Percentiles rank a stretch among this genome's conserved stretches.
phyloP scores from a whole-genome alignment of 495 filamentous ascomycete genomes.

The Wilcoxina mikolae region DNA sequence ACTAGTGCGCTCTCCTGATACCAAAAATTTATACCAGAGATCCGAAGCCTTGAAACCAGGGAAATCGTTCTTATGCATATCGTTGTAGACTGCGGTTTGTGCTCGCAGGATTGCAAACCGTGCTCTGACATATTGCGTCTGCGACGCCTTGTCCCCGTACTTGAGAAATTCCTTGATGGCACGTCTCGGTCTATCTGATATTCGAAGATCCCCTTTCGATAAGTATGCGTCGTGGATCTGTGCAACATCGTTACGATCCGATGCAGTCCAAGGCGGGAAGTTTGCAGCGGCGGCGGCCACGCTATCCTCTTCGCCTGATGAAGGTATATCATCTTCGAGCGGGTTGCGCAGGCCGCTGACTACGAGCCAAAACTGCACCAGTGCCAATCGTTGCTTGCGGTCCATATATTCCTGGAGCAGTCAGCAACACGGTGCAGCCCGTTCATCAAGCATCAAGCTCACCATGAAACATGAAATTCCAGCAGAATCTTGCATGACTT shows the following conservation, averaged over 20 bases:
- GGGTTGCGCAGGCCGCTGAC: slow-evolving; percentile 96
- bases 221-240: slow-evolving; percentile 87
- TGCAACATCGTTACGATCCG: slow-evolving; percentile 71
- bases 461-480: slow-evolving; percentile 92
- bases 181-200: slow-evolving; percentile 49
- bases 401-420: slow-evolving; percentile 75
- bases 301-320: slow-evolving; percentile 46
- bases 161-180: slow-evolving; percentile 63
- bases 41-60: slow-evolving; percentile 81
- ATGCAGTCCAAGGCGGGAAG: slow-evolving; percentile 57
- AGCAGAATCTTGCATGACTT: slow-evolving; percentile 73
- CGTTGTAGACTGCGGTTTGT: slow-evolving; percentile 68
- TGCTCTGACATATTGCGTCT: slow-evolving; percentile 69
- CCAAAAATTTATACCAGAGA: slow-evolving; percentile 85
- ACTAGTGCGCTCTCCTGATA: slow-evolving; percentile 53
- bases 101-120: slow-evolving; percentile 65
- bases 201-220: slow-evolving; percentile 54
- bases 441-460: neutral
- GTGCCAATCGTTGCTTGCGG: slow-evolving; percentile 63
- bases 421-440: slow-evolving; percentile 4
- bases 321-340: slow-evolving; percentile 62
- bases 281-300: slow-evolving; percentile 40
- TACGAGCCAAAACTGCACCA: slow-evolving; percentile 98
- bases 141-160: slow-evolving; percentile 56
- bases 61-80: slow-evolving; percentile 65